Base-by-base conservation (phyloP, 2,329 filamentous ascomycete genomes). In the Pyricularia pennisetigena region DNA sequence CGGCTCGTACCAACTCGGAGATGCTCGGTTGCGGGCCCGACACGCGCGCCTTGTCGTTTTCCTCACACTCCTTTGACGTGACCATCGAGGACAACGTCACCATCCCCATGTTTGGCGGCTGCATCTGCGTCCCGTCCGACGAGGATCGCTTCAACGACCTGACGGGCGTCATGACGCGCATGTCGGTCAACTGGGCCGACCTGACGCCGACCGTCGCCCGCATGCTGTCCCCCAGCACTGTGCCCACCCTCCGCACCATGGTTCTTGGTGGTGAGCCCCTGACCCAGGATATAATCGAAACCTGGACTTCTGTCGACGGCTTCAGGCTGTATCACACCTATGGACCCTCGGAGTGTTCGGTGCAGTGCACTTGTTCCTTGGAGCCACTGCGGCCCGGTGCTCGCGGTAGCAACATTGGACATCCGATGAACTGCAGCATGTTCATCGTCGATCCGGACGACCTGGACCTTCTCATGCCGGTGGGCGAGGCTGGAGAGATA, bases 271-370 rank as follows among this genome's bases (percentile, higher is more conserved):
- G 74, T n/a, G 74, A 75, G 57, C 69, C 69, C 66, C 76, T 80
- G 75, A 77, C 76, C 59, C 73, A 75, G 68, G 73, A 74, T 24
- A 68, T 70, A 41, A 68, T 68, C 65, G 68, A 69, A 28, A 68
- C 6, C 28, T 69, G 8, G 68, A 32, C 23, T 16, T 49, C 30
- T 16, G 66, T 67, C 2, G 85, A n/a, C 78, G 81, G 28, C 78
- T 82, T 68, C 78, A 79, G n/a, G 14, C 69, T 75, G 7, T 66
- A 71, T 61, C 74, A 74, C 68, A 71, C 71, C 41, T 75, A 90
- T 70, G 88, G 88, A 1, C 88, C 88, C 1, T 90, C 87, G 1
- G 88, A 90, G 74, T 85, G 65, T 23, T 57, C 65, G 49, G 32
- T 30, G 9, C 59, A 62, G n/a, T 54, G 26, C 7, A 30, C 65